These are phyloP conservation scores for Ceratonia siliqua DNA, from an alignment of 306 rosid genomes.

Conservation along the genomic window DNA sequence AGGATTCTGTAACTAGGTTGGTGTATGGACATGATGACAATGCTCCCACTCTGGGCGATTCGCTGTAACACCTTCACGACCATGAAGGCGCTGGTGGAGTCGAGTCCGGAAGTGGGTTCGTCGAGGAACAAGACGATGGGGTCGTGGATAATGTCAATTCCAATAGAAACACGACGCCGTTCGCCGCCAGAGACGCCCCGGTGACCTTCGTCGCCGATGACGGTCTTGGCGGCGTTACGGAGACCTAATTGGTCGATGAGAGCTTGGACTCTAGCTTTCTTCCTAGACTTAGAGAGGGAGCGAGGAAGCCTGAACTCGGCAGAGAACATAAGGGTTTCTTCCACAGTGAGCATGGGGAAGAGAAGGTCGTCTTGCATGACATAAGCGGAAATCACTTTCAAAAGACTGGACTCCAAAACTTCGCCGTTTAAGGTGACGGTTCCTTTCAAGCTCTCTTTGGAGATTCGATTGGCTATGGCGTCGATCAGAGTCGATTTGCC, in stretches of 20 bases:
- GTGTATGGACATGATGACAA: constrained; percentile 78
- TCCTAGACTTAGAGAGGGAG: constrained; percentile 69
- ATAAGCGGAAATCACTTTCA: constrained; percentile 81
- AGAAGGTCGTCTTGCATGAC: constrained; percentile 98
- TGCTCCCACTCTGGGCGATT: constrained; percentile 87
- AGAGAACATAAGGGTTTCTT: constrained; percentile 91
- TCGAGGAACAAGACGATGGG: constrained; percentile 84
- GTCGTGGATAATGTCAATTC: constrained; percentile 85
- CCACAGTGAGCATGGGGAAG: constrained; percentile 93
- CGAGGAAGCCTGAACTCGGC: constrained; percentile 91
- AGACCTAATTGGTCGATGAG: constrained; percentile 83
- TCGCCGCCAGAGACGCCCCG: constrained; percentile 92
- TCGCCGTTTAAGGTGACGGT: constrained; percentile 60
- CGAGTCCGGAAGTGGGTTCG: constrained; percentile 91
- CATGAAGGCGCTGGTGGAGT: constrained; percentile 93
- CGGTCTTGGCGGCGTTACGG: constrained; percentile 60
- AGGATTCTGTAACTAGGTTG: constrained; percentile 91
- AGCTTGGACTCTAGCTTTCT: constrained; percentile 74
- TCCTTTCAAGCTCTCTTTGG: constrained; percentile 79
- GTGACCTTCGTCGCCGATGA: constrained; percentile 91
- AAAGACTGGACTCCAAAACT: constrained; percentile 53
- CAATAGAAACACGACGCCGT: constrained; percentile 87
- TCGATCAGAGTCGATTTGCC: constrained; percentile 92
- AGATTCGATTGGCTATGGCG: constrained; percentile 77
- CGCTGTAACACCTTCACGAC: constrained; percentile 84